Percentiles rank a stretch among this genome's conserved stretches.
These are phyloP conservation scores for Tolypocladium ophioglossoides DNA, from an alignment of 2,329 filamentous ascomycete genomes.

Conservation along the genomic window DNA sequence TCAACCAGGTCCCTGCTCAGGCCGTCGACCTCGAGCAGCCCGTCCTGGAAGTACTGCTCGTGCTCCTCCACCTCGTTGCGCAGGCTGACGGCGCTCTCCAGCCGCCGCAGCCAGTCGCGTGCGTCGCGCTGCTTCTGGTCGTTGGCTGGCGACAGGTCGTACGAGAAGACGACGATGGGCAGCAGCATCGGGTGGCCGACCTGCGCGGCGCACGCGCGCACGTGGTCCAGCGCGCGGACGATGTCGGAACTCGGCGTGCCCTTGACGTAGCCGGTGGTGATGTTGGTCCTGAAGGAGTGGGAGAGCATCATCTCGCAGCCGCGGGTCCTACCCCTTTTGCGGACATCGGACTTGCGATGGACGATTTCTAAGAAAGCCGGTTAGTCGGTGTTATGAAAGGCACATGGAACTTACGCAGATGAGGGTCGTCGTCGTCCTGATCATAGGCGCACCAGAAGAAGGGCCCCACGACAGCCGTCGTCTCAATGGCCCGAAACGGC, in stretches of 20 bases:
- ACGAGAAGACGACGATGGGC: conserved; percentile 46
- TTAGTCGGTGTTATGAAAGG: neutral
- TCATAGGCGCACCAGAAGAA: conserved; percentile 53
- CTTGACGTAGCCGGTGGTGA: conserved; percentile 52
- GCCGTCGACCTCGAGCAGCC: conserved; percentile 45
- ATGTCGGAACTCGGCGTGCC: conserved; percentile 49
- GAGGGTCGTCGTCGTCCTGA: conserved; percentile 43
- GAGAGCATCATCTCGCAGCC: conserved; percentile 56
- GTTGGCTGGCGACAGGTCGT: conserved; percentile 44
- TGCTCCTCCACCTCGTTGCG: conserved; percentile 47
- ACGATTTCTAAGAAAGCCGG: conserved; percentile 37
- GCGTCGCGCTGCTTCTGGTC: conserved; percentile 54
- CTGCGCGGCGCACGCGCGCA: conserved; percentile 37
- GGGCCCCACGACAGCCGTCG: conserved; percentile 47
- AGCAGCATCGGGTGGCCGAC: conserved; percentile 48
- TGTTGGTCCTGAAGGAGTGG: conserved; percentile 39
- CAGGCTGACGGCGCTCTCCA: conserved; percentile 52
- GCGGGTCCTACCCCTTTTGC: conserved; percentile 51
- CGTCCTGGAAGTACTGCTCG: conserved; percentile 43
- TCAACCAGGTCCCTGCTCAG: conserved; percentile 53
- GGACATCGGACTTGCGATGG: conserved; percentile 55
- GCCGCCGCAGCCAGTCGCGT: conserved; percentile 48
- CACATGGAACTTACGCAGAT: conserved; percentile 36
- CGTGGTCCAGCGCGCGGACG: conserved; percentile 35
- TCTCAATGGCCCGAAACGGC: conserved; percentile 48